Conservation (phyloP, 352 stramenopile genomes). For the Pythium oligandrum region DNA sequence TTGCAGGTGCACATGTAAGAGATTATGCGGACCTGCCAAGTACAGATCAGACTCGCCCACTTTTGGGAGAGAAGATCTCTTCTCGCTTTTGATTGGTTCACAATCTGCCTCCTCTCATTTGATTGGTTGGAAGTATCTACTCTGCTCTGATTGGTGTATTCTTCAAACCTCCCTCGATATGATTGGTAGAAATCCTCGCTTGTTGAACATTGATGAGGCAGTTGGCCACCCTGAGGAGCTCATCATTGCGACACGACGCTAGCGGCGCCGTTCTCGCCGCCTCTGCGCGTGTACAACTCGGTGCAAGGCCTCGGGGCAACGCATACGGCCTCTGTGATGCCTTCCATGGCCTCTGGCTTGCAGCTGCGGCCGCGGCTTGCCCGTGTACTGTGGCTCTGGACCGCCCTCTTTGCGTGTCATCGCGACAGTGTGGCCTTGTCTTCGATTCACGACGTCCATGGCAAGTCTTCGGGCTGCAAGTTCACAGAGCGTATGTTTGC, state of each 20-base stretch:
- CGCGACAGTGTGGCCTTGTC: constrained; percentile 24
- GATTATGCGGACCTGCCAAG: neutral
- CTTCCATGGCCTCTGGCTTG: too few species aligned
- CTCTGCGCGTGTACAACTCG: neutral
- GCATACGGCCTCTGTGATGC: too few species aligned
- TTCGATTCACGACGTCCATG: constrained; percentile 60
- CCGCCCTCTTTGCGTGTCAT: constrained; percentile 21
- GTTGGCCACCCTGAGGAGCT: too few species aligned
- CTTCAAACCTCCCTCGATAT: neutral
- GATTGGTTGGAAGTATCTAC: constrained; percentile 1
- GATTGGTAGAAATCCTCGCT: constrained; percentile 13
- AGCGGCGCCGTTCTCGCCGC: neutral
- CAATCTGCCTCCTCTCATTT: neutral
- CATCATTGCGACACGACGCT: constrained; percentile 18
- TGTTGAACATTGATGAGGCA: too few species aligned
- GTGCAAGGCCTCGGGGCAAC: too few species aligned
- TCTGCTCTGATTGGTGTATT: neutral
- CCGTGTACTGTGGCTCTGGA: constrained; percentile 21
- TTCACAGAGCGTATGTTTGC: constrained; percentile 82
- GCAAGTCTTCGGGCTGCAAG: constrained; percentile 49
- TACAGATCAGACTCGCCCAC: too few species aligned
- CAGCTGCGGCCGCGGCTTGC: neutral
- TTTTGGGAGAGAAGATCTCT: too few species aligned
- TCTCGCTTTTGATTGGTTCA: too few species aligned
- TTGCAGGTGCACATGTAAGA: too few species aligned